Evolutionary conservation across 2,329 filamentous ascomycete genomes (phyloP).

Genomic region (Paraphaeosphaeria sporulosa): DNA sequence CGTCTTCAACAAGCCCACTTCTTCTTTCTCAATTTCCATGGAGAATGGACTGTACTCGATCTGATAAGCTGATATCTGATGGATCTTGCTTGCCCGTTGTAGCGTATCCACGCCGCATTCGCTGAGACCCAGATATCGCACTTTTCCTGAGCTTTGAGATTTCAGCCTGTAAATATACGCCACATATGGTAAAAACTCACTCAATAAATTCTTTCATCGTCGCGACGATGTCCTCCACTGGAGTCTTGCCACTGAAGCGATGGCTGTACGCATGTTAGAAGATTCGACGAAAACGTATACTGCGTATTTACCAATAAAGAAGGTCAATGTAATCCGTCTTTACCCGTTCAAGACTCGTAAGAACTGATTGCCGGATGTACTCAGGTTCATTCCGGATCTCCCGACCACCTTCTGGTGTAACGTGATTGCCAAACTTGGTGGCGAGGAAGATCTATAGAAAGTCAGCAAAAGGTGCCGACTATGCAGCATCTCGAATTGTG

Average conservation of each 20-base stretch:
- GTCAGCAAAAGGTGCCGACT: too few relatives aligned
- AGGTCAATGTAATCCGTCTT: conserved; percentile 50
- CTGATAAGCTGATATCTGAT: conserved; percentile 55
- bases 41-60: conserved; percentile 57
- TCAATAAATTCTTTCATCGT: too few relatives aligned
- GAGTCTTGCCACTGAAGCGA: conserved; percentile 48
- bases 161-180: too few relatives aligned
- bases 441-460: conserved; percentile 31
- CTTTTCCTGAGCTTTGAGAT: conserved; percentile 48
- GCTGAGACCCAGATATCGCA: conserved; percentile 52
- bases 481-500: too few relatives aligned
- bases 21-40: conserved; percentile 49
- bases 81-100: conserved; percentile 53
- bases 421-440: conserved; percentile 36
- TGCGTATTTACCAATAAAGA: conserved; percentile 57
- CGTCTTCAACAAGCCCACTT: conserved; percentile 34
- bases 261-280: conserved; percentile 34
- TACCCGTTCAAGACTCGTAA: conserved; percentile 44
- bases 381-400: too few relatives aligned
- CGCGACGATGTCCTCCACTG: conserved; percentile 55
- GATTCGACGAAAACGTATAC: too few relatives aligned
- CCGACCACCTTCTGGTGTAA: too few relatives aligned
- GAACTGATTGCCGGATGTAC: too few relatives aligned
- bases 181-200: too few relatives aligned
- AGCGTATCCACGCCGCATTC: conserved; percentile 52